Base-by-base conservation (phyloP, 208 protist species). In the Acanthamoeba triangularis region DNA sequence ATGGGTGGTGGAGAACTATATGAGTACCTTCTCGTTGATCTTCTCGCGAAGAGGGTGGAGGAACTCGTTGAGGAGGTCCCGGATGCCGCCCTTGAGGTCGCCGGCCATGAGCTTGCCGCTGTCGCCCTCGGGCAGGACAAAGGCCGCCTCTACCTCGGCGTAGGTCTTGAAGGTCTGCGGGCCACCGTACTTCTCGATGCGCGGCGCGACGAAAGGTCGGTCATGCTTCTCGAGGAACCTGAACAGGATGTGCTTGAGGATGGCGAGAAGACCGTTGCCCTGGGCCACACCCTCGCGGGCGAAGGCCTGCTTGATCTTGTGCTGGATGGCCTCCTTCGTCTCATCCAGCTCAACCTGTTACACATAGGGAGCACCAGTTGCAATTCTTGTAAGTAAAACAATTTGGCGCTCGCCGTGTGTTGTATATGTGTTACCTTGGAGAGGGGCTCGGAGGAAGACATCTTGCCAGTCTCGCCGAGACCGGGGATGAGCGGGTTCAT, bases 401-500 rank as follows among this genome's bases (percentile, higher is more conserved):
- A 47, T 47, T n/a, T n/a, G n/a, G 41, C 41, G 41, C 41, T 6
- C 41, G 41, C 41, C 41, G 41, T 47, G 37, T 41, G 41, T 47
- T 6, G 41, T 47, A 6, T 4, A 6, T 47, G 41, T 47, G 41
- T 47, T 47, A 65, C 59, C 78, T 97, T 97, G 30, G 96, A 97
- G 78, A 96, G 85, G 25, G 94, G 61, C 33, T 95, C 94, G 23
- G 94, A 96, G 18, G 94, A 93, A 91, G 94, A 96, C 96, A 97
- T 97, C 96, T 97, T 97, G 67, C 61, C 84, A 3, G 88, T 84
- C 47, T 80, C 30, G n/a, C 92, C 67, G 18, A 97, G 96, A 33
- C 96, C 96, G 2, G 96, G 96, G 28, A 97, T 94, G 74, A 97
- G 95, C 25, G 95, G 90, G 92, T 97, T 97, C 96, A 97, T 97